Evolutionary conservation across 176 grass and related monocot species (phyloP).

Genomic region (Hordeum vulgare): DNA sequence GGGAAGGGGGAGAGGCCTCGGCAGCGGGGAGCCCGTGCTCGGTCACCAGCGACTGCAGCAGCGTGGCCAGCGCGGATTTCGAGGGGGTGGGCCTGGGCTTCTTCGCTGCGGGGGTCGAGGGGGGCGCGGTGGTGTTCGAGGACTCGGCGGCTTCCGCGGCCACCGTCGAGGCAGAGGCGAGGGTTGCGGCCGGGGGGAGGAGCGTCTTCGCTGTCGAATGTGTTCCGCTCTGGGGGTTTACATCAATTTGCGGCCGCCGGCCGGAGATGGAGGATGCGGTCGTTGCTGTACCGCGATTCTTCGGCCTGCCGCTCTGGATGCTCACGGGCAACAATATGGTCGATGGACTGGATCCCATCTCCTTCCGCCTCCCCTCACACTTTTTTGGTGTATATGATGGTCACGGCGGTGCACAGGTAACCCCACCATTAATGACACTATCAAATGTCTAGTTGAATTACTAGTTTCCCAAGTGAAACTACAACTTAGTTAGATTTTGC

Average conservation of each 20-base stretch:
- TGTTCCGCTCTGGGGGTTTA: slow-evolving; percentile 66
- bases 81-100: slow-evolving; percentile 31
- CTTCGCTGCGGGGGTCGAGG: slow-evolving; percentile 19
- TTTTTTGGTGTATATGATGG: slow-evolving; percentile 91
- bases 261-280: slow-evolving; percentile 71
- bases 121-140: slow-evolving; percentile 23
- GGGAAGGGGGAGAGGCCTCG: slow-evolving; percentile 11
- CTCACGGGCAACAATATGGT: slow-evolving; percentile 44
- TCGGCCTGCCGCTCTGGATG: slow-evolving; percentile 61
- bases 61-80: slow-evolving; percentile 49
- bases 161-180: slow-evolving; percentile 39
- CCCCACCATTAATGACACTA: background rate
- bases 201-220: slow-evolving; percentile 59
- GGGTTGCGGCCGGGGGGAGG: slow-evolving; percentile 33
- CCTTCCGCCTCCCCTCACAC: slow-evolving; percentile 50
- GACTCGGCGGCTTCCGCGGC: slow-evolving; percentile 24
- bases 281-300: slow-evolving; percentile 41
- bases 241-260: slow-evolving; percentile 54
- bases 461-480: background rate
- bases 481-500: slow-evolving; percentile 6
- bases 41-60: slow-evolving; percentile 60
- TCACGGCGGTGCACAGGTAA: slow-evolving; percentile 61
- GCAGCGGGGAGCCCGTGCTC: slow-evolving; percentile 61
- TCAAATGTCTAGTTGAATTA: background rate
- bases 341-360: slow-evolving; percentile 47